Base-by-base conservation (phyloP, 2,329 filamentous ascomycete species). In the Fusarium palustre region DNA sequence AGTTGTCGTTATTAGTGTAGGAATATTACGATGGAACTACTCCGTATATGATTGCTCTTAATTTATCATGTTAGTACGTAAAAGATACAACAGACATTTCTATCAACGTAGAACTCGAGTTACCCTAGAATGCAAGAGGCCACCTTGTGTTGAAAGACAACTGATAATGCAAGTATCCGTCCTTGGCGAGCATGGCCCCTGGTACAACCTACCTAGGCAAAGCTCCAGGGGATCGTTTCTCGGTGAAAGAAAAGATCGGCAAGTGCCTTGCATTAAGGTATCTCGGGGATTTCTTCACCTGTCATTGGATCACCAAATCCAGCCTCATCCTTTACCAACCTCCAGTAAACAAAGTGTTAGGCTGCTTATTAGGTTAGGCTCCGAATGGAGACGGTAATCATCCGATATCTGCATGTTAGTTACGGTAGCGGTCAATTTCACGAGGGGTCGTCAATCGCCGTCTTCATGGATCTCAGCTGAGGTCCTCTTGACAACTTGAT, bases 311-410 rank as follows among this genome's bases (percentile, higher is more conserved):
- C 24, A 16, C 16, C 15, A 24, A 42, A 30, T 39, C 25, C 47
- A 65, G 42, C 47, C 58, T 65, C 62, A 34, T 20, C 24, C 49
- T 33, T 28, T 13, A 60, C 54, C 38, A 48, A 20, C 53, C 54
- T 59, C 46, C 48, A 30, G 15, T 15, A 15, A 50, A 22, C 46
- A 30, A 20, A 53, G 41, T 38, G 36, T 52, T 20, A 41, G 31
- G 31, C 28, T 20, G 18, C 24, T 31, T 34, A 28, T 34, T 31
- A 18, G 60, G 53, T 34, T 31, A 18, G 60, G 60, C 41, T 36
- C 25, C 24, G 9, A 33, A 20, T 49, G 33, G 48, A 52, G 48
- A 30, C 48, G 48, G n/a, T 16, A 20, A 18, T 11, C n/a, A 41
- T n/a, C 24, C 24, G 48, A 39, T 18, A 52, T 52, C 48, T 52